Base-by-base conservation (phyloP, 176 grass and related monocot genomes). In the Aegilops sharonensis region DNA sequence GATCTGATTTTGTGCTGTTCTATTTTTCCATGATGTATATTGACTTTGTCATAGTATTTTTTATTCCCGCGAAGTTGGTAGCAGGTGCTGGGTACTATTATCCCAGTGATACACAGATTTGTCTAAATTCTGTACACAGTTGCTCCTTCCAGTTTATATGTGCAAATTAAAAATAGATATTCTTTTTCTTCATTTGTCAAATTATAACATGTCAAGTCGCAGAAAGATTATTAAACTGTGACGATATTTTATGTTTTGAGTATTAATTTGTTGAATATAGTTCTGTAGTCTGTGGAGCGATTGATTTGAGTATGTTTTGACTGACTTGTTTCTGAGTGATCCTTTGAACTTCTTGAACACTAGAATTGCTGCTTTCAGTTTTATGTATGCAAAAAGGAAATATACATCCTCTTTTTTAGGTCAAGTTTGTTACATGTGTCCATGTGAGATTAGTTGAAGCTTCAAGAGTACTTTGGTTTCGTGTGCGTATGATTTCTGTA, bases 141-240 rank as follows among this genome's bases (percentile, higher is more conserved):
- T 86, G 47, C 39, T 85, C 69, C 62, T 81, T 85, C 50, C 35
- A 45, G 36, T n/a, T 81, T 35, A 71, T 42, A 35, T 45, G 75
- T 71, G 84, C 62, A 60, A 80, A 86, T 50, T 75, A 60, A 34
- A 81, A 85, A 77, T 35, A 32, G 2, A 25, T 0, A 11, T 3
- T 47, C 4, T 29, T 68, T 72, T n/a, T 63, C 65, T 68, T 36
- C 3, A 4, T 27, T 23, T 3, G 7, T 78, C 23, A 29, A 85
- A 85, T 42, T 80, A 62, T n/a, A 59, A 59, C 23, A 35, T 76
- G 24, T 57, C 45, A 75, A 65, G 11, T 66, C 4, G 64, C 24
- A 74, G 34, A 69, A 75, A 43, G 64, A 57, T 47, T 60, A 35
- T 4, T 11, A 2, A 59, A 29, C 64, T 78, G 64, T 78, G 57